Evolutionary conservation across 306 rosid genomes (phyloP).

Genomic region (Ziziphus jujuba): DNA sequence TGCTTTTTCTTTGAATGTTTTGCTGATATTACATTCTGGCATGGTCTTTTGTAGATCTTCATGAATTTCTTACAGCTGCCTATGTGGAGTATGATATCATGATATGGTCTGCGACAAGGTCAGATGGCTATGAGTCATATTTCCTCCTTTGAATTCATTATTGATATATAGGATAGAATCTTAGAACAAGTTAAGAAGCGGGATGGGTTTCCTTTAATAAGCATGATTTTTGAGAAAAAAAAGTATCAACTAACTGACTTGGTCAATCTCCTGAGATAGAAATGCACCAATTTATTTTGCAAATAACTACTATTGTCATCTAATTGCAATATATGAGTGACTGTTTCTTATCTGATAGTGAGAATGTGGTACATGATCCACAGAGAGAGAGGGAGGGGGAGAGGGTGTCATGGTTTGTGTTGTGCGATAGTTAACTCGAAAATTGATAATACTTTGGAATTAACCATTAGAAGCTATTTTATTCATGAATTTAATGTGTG

Average conservation of each 20-base stretch:
- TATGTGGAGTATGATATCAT: constrained; percentile 86
- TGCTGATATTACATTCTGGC: constrained; percentile 3
- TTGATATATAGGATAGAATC: neutral
- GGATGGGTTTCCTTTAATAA: neutral
- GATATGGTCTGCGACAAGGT: constrained; percentile 99
- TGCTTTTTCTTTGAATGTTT: neutral
- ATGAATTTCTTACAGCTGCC: constrained; percentile 86
- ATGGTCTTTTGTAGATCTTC: constrained; percentile 65
- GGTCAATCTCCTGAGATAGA: neutral
- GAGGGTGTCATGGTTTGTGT: neutral
- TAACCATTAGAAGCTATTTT: neutral
- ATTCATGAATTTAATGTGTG: neutral
- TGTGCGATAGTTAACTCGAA: neutral
- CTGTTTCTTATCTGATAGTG: too few species aligned
- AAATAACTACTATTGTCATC: neutral
- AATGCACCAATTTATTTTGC: neutral
- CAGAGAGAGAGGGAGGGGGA: too few species aligned
- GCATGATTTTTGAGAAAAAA: neutral
- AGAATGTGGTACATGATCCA: too few species aligned
- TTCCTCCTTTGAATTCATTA: neutral
- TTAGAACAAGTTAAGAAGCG: neutral
- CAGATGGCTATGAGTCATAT: constrained; percentile 11
- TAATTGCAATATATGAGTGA: too few species aligned
- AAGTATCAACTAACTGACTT: neutral
- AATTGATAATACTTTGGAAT: neutral